Base-by-base conservation (phyloP, 441 rosid genomes). In the Manihot esculenta region DNA sequence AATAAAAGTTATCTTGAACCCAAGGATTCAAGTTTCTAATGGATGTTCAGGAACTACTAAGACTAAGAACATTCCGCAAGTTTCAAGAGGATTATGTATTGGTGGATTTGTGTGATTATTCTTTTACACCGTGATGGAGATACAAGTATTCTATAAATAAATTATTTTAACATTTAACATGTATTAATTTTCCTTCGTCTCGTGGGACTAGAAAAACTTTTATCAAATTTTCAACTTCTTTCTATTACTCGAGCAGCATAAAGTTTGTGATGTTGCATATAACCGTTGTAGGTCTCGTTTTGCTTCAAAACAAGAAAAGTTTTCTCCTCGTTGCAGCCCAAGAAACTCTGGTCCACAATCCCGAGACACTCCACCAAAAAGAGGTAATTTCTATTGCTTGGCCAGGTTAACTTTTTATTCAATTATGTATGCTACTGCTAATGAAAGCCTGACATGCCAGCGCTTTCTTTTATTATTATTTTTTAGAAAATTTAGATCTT, bases 361-460 rank as follows among this genome's bases (percentile, higher is more conserved):
- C 35, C 92, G 93, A 35, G 98, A 92, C 69, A 88, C 92, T 49
- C 99, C 99, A 5, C 99, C 99, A 4, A 92, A 84, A 79, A 87
- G 99, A 91, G 99, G 99, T 92, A 64, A 74, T 65, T 21, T 35
- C 15, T 9, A 11, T 6, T 20, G 6, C 18, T 55, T 44, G 10
- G 30, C 21, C 20, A 9, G 23, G 26, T 27, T 10, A 2, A 47
- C 13, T 61, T 33, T 38, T 61, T 20, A 10, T 30, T 27, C 45
- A 18, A 13, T 6, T 56, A 51, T 66, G 9, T 66, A 8, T 41
- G 50, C 12, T 4, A 20, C 41, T 53, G 30, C 9, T 11, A 2
- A 35, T 35, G 41, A 35, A 35, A 35, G 41, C 41, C 41, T 35
- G 3, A 4, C 41, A 35, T 35, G 41, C 41, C 5, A 7, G 41